Evolutionary conservation across 129 eudicot genomes (phyloP).

Genomic region (Helianthus annuus): HanXRQr2.0-SUNRISE NC_035446.2:159562711-159563210

Average conservation of each 20-base stretch:
- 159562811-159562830: constrained; percentile 28
- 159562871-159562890: constrained; percentile 19
- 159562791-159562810: constrained; percentile 18
- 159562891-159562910: neutral
- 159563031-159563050: neutral
- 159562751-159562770: too few relatives aligned
- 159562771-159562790: neutral
- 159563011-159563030: neutral
- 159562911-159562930: too few relatives aligned
- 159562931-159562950: too few relatives aligned
- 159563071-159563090: neutral
- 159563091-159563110: constrained; percentile 20
- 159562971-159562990: too few relatives aligned
- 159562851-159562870: constrained; percentile 17
- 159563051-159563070: neutral
- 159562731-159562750: too few relatives aligned
- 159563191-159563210: constrained; percentile 30
- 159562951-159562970: too few relatives aligned
- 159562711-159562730: neutral
- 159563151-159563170: constrained; percentile 22
- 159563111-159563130: constrained; percentile 24
- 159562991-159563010: too few relatives aligned
- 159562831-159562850: constrained; percentile 41
- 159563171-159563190: constrained; percentile 30
- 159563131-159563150: constrained; percentile 32